Percentiles rank a stretch among this genome's conserved stretches.
Conservation (phyloP, 106 monocot species). For the Dendrobium nobile region DNA sequence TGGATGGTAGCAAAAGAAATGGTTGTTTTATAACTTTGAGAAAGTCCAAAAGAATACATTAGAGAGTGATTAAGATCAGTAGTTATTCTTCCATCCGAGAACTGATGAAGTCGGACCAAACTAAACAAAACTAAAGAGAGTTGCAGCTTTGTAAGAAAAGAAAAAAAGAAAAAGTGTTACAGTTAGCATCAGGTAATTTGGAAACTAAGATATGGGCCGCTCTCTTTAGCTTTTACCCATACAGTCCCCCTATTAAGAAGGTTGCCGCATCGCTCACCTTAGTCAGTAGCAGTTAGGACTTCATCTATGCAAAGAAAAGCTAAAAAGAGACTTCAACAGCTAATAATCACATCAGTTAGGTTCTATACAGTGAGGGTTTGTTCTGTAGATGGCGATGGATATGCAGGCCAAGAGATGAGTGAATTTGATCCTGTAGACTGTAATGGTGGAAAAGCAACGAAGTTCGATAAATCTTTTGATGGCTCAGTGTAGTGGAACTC, state of each 20-base stretch:
- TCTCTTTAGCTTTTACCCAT: background rate
- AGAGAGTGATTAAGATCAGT: background rate
- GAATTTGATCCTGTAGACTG: background rate
- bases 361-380: background rate
- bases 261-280: background rate
- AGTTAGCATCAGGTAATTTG: background rate
- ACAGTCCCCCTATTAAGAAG: background rate
- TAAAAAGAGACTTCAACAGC: background rate
- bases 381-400: background rate
- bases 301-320: background rate
- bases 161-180: background rate
- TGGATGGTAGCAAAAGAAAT: no score
- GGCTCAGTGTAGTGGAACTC: conserved; percentile 50
- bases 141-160: no score
- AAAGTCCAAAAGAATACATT: background rate
- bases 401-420: background rate
- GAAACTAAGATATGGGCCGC: background rate
- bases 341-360: background rate
- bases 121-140: background rate
- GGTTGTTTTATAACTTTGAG: no score
- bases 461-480: background rate
- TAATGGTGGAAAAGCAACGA: background rate
- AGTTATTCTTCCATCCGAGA: background rate
- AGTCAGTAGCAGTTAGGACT: background rate
- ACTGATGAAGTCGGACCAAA: background rate